Base-by-base conservation (phyloP, 1,139 yeast species). In the Taiozyma sp. region DNA sequence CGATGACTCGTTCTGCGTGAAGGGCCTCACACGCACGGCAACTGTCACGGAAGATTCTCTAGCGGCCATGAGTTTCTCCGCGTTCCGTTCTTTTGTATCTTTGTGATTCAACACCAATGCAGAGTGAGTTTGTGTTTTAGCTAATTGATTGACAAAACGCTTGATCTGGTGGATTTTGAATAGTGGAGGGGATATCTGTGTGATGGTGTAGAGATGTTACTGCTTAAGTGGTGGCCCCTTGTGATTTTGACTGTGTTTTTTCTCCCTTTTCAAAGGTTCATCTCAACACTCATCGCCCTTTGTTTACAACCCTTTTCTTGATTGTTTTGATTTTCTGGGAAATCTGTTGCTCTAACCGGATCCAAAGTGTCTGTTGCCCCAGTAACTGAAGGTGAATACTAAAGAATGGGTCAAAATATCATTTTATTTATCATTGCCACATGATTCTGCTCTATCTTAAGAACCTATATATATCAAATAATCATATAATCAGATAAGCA, bases 21-120 rank as follows among this genome's bases (percentile, higher is more conserved):
- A 89, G 2, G 97, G 97, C 54, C 97, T 74, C 7, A 91, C 95
- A 46, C 97, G 69, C 4, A 87, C 93, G 2, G 92, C 84, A 14
- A 88, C 96, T 13, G 83, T 75, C 48, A 87, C 85, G 1, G 93
- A 84, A 4, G 92, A 83, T 64, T 84, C 49, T 38, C 53, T 48
- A 2, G 51, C 44, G 6, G 51, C 42, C 53, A 51, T 51, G 30
- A 7, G 19, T 29, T 22, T 22, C 16, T 40, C 14, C 12, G 4
- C 24, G 28, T 19, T 4, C 14, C 6, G 12, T 23, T 40, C 10
- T 14, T 32, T 32, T 22, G 38, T 44, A 23, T 19, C 32, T 19
- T 12, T 41, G 12, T 41, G 30, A 41, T 41, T 24, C 24, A 14
- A 13, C 8, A 40, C 19, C 19, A 30, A 43, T 16, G 12, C 8